Evolutionary conservation across 2,329 filamentous ascomycete genomes (phyloP).

Genomic region (Penicillium sp.): DNA sequence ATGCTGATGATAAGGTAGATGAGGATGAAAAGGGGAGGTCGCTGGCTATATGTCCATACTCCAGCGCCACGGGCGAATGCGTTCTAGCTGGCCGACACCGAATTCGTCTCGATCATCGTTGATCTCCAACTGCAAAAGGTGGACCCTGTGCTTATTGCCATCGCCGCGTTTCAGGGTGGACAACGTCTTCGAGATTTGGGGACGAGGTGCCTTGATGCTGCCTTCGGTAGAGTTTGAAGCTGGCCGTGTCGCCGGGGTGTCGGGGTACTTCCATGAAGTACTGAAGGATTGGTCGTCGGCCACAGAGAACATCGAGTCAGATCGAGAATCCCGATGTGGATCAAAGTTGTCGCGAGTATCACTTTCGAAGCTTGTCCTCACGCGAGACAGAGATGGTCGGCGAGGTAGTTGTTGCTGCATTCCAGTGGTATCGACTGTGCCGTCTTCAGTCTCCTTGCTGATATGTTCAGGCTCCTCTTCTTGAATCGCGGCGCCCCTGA

Average conservation of each 20-base stretch:
- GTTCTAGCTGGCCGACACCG: conserved; percentile 41
- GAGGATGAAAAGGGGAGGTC: not conserved
- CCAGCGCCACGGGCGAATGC: conserved; percentile 49
- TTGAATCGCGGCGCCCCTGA: conserved; percentile 7
- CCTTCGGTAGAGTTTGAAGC: conserved; percentile 45
- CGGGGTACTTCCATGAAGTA: conserved; percentile 41
- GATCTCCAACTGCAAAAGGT: conserved; percentile 46
- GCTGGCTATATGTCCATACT: conserved; percentile 50
- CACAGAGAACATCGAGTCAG: conserved; percentile 41
- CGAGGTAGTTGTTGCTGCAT: conserved; percentile 25
- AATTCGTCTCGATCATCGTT: conserved; percentile 42
- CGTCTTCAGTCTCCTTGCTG: conserved; percentile 19
- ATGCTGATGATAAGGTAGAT: not conserved
- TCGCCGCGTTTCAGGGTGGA: conserved; percentile 40
- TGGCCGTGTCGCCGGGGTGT: conserved; percentile 45
- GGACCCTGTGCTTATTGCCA: conserved; percentile 41
- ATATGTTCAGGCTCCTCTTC: conserved; percentile 12
- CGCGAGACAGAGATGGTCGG: conserved; percentile 28
- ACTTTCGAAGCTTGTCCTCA: conserved; percentile 21
- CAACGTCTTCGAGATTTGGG: conserved; percentile 42
- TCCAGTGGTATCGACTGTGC: conserved; percentile 14
- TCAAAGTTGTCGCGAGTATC: conserved; percentile 21
- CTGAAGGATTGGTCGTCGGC: conserved; percentile 35
- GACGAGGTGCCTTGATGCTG: conserved; percentile 38
- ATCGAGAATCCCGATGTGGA: conserved; percentile 35